phyloP scores from a whole-genome alignment of 2,329 filamentous ascomycete genomes.

The Fusarium keratoplasticum region DNA sequence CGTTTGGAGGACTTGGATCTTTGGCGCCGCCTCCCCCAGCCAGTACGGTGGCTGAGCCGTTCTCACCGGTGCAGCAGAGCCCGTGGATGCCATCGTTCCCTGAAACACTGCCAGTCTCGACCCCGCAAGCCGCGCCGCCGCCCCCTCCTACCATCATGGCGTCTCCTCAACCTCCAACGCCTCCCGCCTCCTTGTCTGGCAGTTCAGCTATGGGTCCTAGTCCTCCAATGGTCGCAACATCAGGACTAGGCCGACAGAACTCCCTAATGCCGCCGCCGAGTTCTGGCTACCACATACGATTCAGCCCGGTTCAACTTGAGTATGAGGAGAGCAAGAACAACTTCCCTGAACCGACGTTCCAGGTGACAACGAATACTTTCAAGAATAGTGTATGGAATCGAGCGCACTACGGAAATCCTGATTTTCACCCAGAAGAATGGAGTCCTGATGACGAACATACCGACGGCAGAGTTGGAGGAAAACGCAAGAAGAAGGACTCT shows the following conservation, averaged over 20 bases:
- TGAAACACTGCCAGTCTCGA: conserved; percentile 39
- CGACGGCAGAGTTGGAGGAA: conserved; percentile 45
- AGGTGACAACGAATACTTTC: conserved; percentile 67
- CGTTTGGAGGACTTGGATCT: conserved; percentile 46
- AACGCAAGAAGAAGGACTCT: conserved; percentile 42
- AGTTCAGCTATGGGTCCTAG: conserved; percentile 32
- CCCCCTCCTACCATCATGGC: conserved; percentile 48
- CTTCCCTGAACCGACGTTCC: conserved; percentile 59
- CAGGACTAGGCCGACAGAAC: conserved; percentile 26
- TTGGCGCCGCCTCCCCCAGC: conserved; percentile 49
- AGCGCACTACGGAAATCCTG: conserved; percentile 74
- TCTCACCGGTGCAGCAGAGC: conserved; percentile 50
- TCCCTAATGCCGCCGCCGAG: conserved; percentile 16
- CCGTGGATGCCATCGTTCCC: conserved; percentile 52
- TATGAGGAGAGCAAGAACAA: conserved; percentile 62
- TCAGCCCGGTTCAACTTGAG: conserved; percentile 60
- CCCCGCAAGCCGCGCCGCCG: conserved; percentile 36
- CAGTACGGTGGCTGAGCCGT: conserved; percentile 45
- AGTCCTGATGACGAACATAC: conserved; percentile 54
- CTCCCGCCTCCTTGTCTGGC: conserved; percentile 48
- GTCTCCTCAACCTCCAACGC: conserved; percentile 45
- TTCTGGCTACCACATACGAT: conserved; percentile 55
- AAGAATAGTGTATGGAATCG: conserved; percentile 76
- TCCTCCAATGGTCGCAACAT: conserved; percentile 32
- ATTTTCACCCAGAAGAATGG: conserved; percentile 60